Evolutionary conservation across 495 filamentous ascomycete species (phyloP), one percentile per base, ranked within the genome.

Genomic region (Lepidopterella palustris): DNA sequence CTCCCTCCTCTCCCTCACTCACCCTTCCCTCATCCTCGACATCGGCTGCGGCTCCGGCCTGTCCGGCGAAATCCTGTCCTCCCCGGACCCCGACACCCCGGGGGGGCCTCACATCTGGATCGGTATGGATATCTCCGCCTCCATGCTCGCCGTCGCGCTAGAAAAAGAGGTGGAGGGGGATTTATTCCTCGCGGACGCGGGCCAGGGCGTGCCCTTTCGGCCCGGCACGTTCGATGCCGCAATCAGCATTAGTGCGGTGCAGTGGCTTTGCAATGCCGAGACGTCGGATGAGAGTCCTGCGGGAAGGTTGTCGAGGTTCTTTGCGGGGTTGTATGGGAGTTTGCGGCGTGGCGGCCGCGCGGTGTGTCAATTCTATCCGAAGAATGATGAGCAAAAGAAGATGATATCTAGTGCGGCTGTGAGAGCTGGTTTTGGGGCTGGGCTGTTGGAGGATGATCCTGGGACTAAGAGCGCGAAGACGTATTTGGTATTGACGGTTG

Each of bases 261-360:
- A 98, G 71, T 98, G 93, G 93, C 79, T 98, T 4, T 98, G 93
- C 72, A 97, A 96, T 75, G 93, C 91, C 18, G 95, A 97, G 69
- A 85, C 82, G 53, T 87, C 82, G 66, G 89, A 95, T 18, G 91
- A 92, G 8, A 86, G 81, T 9, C 82, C 90, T 0, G 78, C 86
- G 25, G 87, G 87, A 8, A 78, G 95, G 15, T 69, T 98, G 47
- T 76, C 80, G 27, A 79, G 93, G 28, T 98, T 98, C 63, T 98
- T 98, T 66, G 86, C 89, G 59, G 89, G 89, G n/a, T 76, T 98
- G 5, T 97, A 96, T 73, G 83, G 87, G 21, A 86, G 83, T 71
- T 73, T 98, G 56, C 81, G 86, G 58, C 79, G 95, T 4, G 93
- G 93, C 9, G 93, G 92, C 23, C 82, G 89, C 40, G 93, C 95